Evolutionary conservation across 371 early-diverging fungal genomes (phyloP).

Genomic region (Mortierella sp.): DNA sequence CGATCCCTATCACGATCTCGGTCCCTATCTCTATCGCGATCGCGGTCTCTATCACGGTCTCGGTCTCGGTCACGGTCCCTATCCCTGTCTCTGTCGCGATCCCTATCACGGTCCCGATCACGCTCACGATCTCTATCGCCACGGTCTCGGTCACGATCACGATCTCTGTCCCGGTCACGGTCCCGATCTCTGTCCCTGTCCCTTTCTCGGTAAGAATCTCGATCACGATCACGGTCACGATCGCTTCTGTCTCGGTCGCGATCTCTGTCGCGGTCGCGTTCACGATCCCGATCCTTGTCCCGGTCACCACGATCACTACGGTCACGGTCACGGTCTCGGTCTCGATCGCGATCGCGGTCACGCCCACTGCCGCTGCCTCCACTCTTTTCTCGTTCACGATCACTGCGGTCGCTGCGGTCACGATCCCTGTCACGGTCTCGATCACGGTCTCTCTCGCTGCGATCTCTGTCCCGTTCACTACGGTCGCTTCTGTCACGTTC

Average conservation of each 20-base stretch:
- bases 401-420: slow-evolving; percentile 14
- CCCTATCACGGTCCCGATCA: slow-evolving; percentile 29
- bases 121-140: slow-evolving; percentile 21
- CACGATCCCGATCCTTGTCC: slow-evolving; percentile 22
- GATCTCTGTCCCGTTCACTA: slow-evolving; percentile 27
- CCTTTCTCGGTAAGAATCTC: slow-evolving; percentile 28
- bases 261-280: slow-evolving; percentile 26
- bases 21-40: slow-evolving; percentile 26
- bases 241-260: slow-evolving; percentile 20
- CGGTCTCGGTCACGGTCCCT: slow-evolving; percentile 24
- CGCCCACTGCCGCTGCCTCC: slow-evolving; percentile 5
- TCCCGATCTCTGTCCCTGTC: slow-evolving; percentile 16
- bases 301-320: slow-evolving; percentile 21
- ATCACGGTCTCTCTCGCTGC: slow-evolving; percentile 23
- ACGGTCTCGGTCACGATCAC: slow-evolving; percentile 34
- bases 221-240: slow-evolving; percentile 30
- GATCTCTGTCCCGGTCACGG: slow-evolving; percentile 15
- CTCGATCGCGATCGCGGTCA: slow-evolving; percentile 34
- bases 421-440: slow-evolving; percentile 15
- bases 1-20: slow-evolving; percentile 25
- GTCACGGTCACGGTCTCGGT: slow-evolving; percentile 35
- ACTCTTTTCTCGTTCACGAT: slow-evolving; percentile 16
- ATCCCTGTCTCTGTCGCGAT: slow-evolving; percentile 30
- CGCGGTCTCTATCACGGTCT: slow-evolving; percentile 34
- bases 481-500: slow-evolving; percentile 23